phyloP scores from a whole-genome alignment of 2,329 filamentous ascomycete genomes.

The Cercospora sp. region DNA sequence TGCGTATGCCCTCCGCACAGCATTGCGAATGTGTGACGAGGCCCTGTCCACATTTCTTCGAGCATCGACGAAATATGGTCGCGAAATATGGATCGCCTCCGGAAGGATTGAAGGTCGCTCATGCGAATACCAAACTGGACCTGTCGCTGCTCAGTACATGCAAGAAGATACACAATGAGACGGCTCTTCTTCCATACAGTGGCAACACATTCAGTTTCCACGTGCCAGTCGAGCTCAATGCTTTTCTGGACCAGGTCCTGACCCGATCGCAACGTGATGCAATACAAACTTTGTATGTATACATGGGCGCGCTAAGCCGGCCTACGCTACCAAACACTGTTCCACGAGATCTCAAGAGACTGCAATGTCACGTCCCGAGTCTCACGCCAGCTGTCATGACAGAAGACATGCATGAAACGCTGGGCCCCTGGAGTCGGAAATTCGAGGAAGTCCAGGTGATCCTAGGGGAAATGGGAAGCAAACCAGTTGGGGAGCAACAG shows the following conservation, averaged over 20 bases:
- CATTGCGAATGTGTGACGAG: conserved; percentile 18
- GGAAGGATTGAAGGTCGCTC: conserved; percentile 15
- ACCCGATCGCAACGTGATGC: conserved; percentile 13
- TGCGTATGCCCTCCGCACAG: conserved; percentile 7
- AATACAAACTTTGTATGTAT: conserved; percentile 16
- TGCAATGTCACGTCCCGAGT: conserved; percentile 17
- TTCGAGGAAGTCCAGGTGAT: conserved; percentile 18
- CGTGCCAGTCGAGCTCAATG: conserved; percentile 18
- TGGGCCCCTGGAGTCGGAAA: conserved; percentile 13
- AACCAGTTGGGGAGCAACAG: neutral
- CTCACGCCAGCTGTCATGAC: conserved; percentile 2
- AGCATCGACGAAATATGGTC: conserved; percentile 17
- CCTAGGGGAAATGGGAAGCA: neutral
- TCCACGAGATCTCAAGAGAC: conserved; percentile 9
- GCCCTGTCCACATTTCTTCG: conserved; percentile 21
- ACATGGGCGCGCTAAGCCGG: conserved; percentile 15
- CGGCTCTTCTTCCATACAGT: conserved; percentile 19
- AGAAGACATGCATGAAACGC: conserved; percentile 5
- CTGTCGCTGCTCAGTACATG: conserved; percentile 18
- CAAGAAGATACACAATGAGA: conserved; percentile 21
- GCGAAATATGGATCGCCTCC: conserved; percentile 20
- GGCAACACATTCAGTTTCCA: conserved; percentile 23
- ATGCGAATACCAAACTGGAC: conserved; percentile 18
- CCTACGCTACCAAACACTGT: conserved; percentile 17
- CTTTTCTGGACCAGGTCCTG: conserved; percentile 20